A percentile compares a stretch with the other conserved stretches of the same genome.
These are phyloP conservation scores for Mallotus repandus DNA, from an alignment of 441 rosid genomes.

Conservation along the genomic window DNA sequence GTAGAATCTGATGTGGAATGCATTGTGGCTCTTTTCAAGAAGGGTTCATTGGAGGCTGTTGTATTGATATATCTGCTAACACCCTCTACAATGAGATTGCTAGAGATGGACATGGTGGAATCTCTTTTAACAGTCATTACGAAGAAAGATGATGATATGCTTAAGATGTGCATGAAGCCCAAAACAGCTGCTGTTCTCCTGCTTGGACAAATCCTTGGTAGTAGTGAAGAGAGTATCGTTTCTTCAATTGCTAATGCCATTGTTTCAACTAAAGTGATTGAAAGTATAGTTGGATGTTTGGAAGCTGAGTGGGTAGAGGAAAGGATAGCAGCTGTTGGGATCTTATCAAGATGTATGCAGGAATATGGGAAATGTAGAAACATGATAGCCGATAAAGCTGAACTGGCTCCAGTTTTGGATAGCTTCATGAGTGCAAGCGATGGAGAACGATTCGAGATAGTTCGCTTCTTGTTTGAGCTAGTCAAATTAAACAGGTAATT, in stretches of 20 bases:
- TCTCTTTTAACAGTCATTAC: conserved; percentile 43
- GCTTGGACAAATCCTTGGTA: conserved; percentile 44
- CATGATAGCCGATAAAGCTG: conserved; percentile 54
- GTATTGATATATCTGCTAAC: conserved; percentile 52
- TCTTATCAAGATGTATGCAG: conserved; percentile 54
- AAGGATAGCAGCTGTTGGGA: conserved; percentile 55
- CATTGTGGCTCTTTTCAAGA: conserved; percentile 63
- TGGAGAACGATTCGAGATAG: conserved; percentile 47
- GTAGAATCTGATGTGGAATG: conserved; percentile 67
- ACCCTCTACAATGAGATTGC: conserved; percentile 41
- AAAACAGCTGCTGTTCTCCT: conserved; percentile 53
- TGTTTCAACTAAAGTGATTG: conserved; percentile 41
- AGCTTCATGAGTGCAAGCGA: conserved; percentile 44
- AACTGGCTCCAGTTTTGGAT: conserved; percentile 55
- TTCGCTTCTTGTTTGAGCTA: conserved; percentile 56
- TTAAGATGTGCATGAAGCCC: conserved; percentile 51
- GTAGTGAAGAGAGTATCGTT: conserved; percentile 37
- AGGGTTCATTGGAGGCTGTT: conserved; percentile 60
- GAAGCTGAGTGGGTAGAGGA: conserved; percentile 53
- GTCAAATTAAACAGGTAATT: conserved; percentile 58
- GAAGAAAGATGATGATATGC: conserved; percentile 41
- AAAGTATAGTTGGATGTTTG: conserved; percentile 45
- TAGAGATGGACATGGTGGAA: conserved; percentile 56
- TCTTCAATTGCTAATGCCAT: conserved; percentile 40
- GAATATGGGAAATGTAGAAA: conserved; percentile 65